Evolutionary conservation across 805 yeast genomes (phyloP), one percentile per base, ranked within the genome.

Genomic region (Torulaspora quercuum): DNA sequence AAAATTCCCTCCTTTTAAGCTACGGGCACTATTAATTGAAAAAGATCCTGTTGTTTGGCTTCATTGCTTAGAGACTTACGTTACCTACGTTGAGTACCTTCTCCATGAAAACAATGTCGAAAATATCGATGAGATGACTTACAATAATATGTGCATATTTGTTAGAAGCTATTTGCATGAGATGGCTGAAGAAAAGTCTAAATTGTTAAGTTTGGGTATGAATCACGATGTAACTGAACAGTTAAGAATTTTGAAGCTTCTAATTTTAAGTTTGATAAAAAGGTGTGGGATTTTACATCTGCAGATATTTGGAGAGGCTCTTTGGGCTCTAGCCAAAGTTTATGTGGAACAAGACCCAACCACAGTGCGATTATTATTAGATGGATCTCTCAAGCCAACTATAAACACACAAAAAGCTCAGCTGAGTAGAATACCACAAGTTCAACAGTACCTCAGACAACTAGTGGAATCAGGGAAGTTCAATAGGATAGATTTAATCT

Each of bases 11-110:
- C 88, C 89, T 1, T 82, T 82, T 61, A 73, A 74, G 43, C 68
- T 83, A 17, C 66, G 92, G 22, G 82, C 89, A 0, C 77, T 86
- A n/a, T 64, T 83, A 53, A 79, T 81, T 5, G 92, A 83, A 52
- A 82, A 76, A 43, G 94, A 83, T 53, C 94, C 94, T 0, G 88
- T 83, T 14, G 83, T 83, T 6, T 83, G 90, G 88, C 81, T 74
- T 3, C 87, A 82, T 55, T 60, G 81, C 13, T 59, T 83, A 11
- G 85, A 80, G 46, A 74, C 75, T 3, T 83, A 81, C 57, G 75
- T 82, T 37, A 57, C 53, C 11, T 63, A 76, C 13, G 70, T 78
- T 47, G 65, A 72, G 39, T 73, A 65, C 40, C 55, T 82, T 25
- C 57, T 73, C 21, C 47, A 52, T 2, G 45, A 56, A 9, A 57